A percentile compares a stretch with the other conserved stretches of the same genome.
Evolutionary conservation across 345 rosid species (phyloP).

Genomic region (Jatropha curcas): DNA sequence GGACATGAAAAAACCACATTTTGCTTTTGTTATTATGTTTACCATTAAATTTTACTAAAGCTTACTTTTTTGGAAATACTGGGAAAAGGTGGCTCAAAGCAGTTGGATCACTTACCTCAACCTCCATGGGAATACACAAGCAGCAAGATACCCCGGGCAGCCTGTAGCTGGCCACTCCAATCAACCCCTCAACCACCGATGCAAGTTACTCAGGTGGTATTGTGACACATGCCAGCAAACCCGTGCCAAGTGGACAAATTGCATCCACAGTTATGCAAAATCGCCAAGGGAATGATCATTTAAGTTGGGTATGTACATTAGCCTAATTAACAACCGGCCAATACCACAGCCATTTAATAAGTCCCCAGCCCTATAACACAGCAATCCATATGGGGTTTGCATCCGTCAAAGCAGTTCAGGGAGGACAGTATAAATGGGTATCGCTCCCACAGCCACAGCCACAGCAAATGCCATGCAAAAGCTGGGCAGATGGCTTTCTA

Average conservation of each 20-base stretch:
- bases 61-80: conserved; percentile 24
- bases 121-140: conserved; percentile 98
- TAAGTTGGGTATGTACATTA: conserved; percentile 60
- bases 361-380: conserved; percentile 29
- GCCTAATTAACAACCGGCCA: conserved; percentile 44
- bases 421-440: conserved; percentile 61
- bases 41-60: background rate
- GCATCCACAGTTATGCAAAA: conserved; percentile 55
- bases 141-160: conserved; percentile 59
- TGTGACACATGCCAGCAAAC: conserved; percentile 46
- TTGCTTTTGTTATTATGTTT: background rate
- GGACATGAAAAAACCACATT: too few species aligned
- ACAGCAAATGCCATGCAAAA: conserved; percentile 53
- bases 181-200: conserved; percentile 58
- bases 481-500: conserved; percentile 42
- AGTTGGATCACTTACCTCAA: conserved; percentile 69
- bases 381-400: conserved; percentile 54
- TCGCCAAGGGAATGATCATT: conserved; percentile 51
- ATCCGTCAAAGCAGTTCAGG: conserved; percentile 54
- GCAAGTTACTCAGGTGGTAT: conserved; percentile 57
- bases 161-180: conserved; percentile 48
- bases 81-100: conserved; percentile 59
- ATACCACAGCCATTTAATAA: conserved; percentile 27
- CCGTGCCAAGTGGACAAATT: conserved; percentile 36
- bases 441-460: conserved; percentile 48